Conservation (phyloP, 2,329 filamentous ascomycete species). For the Alternaria hordeiaustralica region DNA sequence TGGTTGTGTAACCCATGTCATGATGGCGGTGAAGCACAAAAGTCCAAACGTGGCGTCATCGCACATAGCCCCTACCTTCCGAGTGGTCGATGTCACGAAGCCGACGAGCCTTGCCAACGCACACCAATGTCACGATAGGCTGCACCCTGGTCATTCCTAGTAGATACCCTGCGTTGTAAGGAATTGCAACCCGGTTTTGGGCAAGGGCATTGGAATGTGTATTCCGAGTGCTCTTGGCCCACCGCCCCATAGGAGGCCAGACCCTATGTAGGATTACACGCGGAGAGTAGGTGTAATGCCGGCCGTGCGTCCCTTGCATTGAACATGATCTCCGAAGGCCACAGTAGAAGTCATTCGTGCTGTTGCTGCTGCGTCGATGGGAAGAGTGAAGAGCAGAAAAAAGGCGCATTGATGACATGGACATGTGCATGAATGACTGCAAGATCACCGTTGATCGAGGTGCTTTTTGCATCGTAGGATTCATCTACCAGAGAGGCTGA, state of each 20-base stretch:
- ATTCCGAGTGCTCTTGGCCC: background rate
- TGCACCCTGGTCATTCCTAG: conserved; percentile 6
- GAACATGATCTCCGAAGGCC: conserved; percentile 21
- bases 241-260: background rate
- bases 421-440: background rate
- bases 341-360: background rate
- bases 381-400: background rate
- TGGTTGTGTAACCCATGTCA: conserved; percentile 9
- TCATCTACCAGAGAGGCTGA: background rate
- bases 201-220: background rate
- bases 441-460: background rate
- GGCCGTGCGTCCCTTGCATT: conserved; percentile 13
- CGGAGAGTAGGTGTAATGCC: background rate
- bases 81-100: conserved; percentile 10
- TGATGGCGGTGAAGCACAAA: conserved; percentile 23
- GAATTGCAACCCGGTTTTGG: background rate
- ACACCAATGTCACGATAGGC: conserved; percentile 18
- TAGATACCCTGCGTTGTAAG: conserved; percentile 8
- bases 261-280: background rate
- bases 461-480: background rate
- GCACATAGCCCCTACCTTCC: conserved; percentile 6
- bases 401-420: background rate
- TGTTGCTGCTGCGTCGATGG: background rate
- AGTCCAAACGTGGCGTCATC: conserved; percentile 24
- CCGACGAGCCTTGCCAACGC: conserved; percentile 23